These are phyloP conservation scores for Hondaea fermentalgiana DNA, from an alignment of 108 stramenopile species.

Conservation along the genomic window DNA sequence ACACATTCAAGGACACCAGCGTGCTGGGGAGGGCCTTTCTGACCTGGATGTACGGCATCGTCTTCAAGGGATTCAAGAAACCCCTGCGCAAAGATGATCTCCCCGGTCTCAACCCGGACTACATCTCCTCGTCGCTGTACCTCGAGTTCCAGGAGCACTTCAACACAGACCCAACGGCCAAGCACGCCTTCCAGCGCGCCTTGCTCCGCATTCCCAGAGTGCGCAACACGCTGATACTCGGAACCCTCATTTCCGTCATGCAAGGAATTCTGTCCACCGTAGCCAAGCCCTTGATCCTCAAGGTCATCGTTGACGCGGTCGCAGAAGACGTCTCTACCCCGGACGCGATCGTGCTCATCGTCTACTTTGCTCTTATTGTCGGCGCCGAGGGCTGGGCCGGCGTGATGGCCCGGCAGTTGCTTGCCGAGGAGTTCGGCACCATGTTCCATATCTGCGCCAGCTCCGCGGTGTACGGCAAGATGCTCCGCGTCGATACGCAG, in stretches of 20 bases:
- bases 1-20: neutral
- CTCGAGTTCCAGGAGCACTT: neutral
- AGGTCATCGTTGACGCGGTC: neutral
- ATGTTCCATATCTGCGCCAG: slow-evolving; percentile 1
- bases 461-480: neutral
- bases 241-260: neutral
- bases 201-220: neutral
- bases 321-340: neutral
- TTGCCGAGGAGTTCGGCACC: slow-evolving; percentile 5
- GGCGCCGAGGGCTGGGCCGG: neutral
- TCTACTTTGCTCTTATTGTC: neutral
- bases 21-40: neutral
- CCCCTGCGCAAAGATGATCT: neutral
- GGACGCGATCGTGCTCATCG: neutral
- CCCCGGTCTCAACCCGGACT: neutral
- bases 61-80: neutral
- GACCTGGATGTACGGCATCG: neutral
- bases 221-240: neutral
- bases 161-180: neutral
- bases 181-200: neutral
- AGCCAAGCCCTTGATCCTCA: neutral
- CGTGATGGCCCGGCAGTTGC: neutral
- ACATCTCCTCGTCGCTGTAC: neutral
- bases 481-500: slow-evolving; percentile 3
- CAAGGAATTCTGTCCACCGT: neutral